Evolutionary conservation across 805 yeast species (phyloP).

Genomic region (Blastobotrys peoriensis): DNA sequence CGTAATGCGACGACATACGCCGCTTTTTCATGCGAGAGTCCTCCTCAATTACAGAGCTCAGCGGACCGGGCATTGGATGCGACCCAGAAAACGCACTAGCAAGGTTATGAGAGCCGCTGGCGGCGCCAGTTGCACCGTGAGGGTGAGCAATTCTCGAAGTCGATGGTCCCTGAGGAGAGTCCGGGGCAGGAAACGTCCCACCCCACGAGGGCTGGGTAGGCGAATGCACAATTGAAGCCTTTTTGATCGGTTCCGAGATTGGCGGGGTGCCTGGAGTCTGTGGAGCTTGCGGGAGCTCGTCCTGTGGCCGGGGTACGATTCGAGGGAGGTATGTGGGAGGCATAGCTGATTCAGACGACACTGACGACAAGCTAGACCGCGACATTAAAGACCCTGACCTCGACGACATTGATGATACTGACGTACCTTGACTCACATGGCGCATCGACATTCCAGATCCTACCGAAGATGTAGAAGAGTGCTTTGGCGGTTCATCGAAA

Average conservation of each 20-base stretch:
- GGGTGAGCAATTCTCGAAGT: neutral
- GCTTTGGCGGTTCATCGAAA: neutral
- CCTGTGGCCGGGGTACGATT: slow-evolving; percentile 16
- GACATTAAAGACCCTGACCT: neutral
- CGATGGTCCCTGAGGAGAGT: neutral
- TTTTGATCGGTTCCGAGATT: neutral
- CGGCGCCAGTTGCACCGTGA: neutral
- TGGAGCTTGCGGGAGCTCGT: slow-evolving; percentile 5
- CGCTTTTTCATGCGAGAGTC: slow-evolving; percentile 16
- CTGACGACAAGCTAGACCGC: neutral
- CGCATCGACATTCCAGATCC: neutral
- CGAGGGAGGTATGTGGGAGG: slow-evolving; percentile 10
- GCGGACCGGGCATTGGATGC: slow-evolving; percentile 5
- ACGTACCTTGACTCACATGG: neutral
- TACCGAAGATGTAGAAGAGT: neutral
- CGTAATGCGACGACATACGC: slow-evolving; percentile 21
- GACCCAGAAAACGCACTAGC: neutral
- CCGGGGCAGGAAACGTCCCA: neutral
- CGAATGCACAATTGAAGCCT: neutral
- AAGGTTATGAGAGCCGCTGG: neutral
- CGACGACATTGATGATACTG: neutral
- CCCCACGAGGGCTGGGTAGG: neutral
- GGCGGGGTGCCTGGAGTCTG: slow-evolving; percentile 1
- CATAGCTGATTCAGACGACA: neutral
- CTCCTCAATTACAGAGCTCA: slow-evolving; percentile 1